These are phyloP conservation scores for Carex arenaria DNA, from an alignment of 202 grass and related monocot genomes.

Conservation along the genomic window DNA sequence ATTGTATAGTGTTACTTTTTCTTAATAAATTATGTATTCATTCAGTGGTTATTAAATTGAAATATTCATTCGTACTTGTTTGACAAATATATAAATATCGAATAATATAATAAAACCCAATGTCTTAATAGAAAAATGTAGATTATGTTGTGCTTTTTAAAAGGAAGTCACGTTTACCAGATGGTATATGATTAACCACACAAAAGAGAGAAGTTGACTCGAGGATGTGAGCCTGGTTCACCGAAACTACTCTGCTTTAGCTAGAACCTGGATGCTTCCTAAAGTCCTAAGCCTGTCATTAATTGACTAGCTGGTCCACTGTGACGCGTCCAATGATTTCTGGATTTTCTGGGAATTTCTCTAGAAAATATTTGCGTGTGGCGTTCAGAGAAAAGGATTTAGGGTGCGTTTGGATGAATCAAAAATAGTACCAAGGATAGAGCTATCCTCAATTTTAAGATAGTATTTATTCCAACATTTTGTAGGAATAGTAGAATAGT, in stretches of 20 bases:
- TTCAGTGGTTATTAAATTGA: background rate
- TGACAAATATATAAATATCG: background rate
- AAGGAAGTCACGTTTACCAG: background rate
- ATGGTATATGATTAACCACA: background rate
- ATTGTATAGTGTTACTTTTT: background rate
- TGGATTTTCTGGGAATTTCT: background rate
- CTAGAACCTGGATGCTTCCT: background rate
- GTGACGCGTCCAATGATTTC: background rate
- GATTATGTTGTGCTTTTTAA: background rate
- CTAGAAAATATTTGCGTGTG: background rate
- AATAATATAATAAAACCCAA: background rate
- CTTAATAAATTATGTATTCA: background rate
- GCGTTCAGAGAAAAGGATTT: background rate
- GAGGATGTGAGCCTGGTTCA: background rate
- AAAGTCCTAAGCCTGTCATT: background rate
- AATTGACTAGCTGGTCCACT: background rate
- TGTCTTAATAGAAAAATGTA: background rate
- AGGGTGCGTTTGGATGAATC: too few relatives aligned
- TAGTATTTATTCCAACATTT: too few relatives aligned
- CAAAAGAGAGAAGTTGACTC: conserved; percentile 1
- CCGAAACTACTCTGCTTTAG: background rate
- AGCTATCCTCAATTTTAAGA: too few relatives aligned
- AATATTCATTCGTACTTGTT: background rate
- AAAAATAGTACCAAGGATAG: too few relatives aligned
- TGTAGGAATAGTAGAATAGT: too few relatives aligned